These are phyloP conservation scores for Chlamydomonas sphaeroides DNA, from an alignment of 139 green algal species.

Conservation along the genomic window DNA sequence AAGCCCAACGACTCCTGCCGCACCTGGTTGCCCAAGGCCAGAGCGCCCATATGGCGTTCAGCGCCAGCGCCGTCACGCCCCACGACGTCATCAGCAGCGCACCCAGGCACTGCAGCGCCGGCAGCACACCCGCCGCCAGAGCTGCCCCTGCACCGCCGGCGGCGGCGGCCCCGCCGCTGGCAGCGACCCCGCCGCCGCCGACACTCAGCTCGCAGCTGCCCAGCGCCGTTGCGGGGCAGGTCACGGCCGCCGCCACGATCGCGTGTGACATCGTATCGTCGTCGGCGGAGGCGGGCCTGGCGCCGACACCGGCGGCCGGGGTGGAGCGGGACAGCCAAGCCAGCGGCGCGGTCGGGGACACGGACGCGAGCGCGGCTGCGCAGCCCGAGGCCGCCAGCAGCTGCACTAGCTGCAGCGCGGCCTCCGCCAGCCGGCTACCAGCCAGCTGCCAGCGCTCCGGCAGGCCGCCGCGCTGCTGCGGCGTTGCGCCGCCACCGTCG, in stretches of 20 bases:
- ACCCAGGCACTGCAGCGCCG: slow-evolving; percentile 1
- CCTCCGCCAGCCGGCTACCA: neutral
- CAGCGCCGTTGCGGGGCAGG: too few species aligned
- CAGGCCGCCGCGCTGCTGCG: neutral
- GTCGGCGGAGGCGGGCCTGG: too few species aligned
- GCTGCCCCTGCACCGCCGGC: neutral
- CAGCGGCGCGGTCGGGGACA: too few species aligned
- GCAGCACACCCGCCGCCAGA: neutral
- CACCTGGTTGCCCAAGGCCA: too few species aligned
- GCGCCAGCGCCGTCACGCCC: neutral
- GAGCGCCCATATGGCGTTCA: slow-evolving; percentile 9
- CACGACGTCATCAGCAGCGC: slow-evolving; percentile 27
- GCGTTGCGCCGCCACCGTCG: too few species aligned
- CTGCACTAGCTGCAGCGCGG: neutral
- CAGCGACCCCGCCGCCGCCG: neutral
- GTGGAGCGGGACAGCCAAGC: too few species aligned
- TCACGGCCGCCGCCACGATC: too few species aligned
- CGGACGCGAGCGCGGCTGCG: neutral
- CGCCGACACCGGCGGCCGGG: too few species aligned
- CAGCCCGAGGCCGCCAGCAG: neutral
- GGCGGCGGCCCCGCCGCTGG: neutral
- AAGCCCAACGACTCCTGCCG: too few species aligned
- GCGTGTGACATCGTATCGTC: too few species aligned
- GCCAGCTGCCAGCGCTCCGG: neutral
- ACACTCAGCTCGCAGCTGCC: too few species aligned